Evolutionary conservation across 2,329 filamentous ascomycete species (phyloP), one percentile per base, ranked within the genome.

Genomic region (Trichophyton simii): DNA sequence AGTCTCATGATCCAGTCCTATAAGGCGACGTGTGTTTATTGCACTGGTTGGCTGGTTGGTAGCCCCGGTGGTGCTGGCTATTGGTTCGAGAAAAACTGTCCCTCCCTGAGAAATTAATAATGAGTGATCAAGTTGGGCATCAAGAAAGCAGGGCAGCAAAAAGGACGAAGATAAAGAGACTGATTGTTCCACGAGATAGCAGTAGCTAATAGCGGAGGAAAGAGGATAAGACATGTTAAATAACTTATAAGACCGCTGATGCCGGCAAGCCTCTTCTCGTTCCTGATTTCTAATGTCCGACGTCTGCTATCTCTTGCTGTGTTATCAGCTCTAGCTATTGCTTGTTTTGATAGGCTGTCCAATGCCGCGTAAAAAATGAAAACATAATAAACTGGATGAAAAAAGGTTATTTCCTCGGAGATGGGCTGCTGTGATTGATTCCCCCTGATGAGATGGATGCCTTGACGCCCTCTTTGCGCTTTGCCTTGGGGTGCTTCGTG

Each of bases 131-230:
- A 13, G 42, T 59, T 59, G 57, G 57, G 57, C 57, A 59, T 48
- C 57, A 59, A 59, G 31, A 42, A 48, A 48, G 25, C 34, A 36
- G 34, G 57, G 57, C 57, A 59, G 55, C 38, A 42, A 58, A 31
- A 41, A 41, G 34, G 38, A 41, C 6, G 55, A 58, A 25, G 28
- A 58, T 18, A 41, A 38, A 41, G 55, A n/a, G 9, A 13, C 50
- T 13, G 50, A 54, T 25, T 31, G 22, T 54, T 54, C 50, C 50
- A 54, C 50, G 13, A 54, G 11, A 25, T 13, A 54, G 13, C 18
- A 13, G 5, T 5, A 52, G 13, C 18, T 22, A 7, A 28, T 18
- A 25, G 46, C 9, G 46, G n/a, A 22, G 18, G 22, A 2, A 28
- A 31, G 13, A n/a, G 22, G 6, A 13, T 28, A 25, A n/a, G 11